Base-by-base conservation (phyloP, 1,284 basidiomycete genomes). In the Rhodotorula sp. region DNA sequence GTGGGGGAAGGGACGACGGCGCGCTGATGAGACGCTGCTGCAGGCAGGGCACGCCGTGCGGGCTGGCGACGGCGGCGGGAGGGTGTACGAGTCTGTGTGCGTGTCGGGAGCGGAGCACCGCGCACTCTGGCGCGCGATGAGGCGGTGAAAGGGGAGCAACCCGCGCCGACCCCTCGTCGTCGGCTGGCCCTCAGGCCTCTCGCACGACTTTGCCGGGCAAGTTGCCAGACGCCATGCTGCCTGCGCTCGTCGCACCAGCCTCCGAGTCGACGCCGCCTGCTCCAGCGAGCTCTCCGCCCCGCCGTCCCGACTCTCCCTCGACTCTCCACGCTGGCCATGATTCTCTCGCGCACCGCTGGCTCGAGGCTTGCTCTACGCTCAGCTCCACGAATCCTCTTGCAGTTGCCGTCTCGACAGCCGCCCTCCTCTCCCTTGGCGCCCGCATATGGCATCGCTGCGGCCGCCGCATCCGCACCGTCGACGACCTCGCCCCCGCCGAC, bases 381-480 rank as follows among this genome's bases (percentile, higher is more conserved):
- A 29, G 50, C 17, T 21, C 39, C 34, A 41, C 44, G 41, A 36
- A 71, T 25, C 66, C 72, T n/a, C 44, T 71, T 25, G 22, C 69
- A 5, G 64, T 71, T 12, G 48, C 22, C 9, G 10, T 32, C 15
- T 34, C 44, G 1, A 64, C 69, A 2, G 66, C 67, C 13, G 32
- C 21, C 27, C 8, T 48, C 25, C 27, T 61, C 27, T 15, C 34
- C 36, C 50, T 56, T 10, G 21, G 48, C 25, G 59, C 50, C 37
- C 46, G 48, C 1, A 25, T 58, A 6, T 66, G 61, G 55, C 19
- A n/a, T 8, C 66, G 70, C 29, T 69, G 34, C 50, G 55, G 54
- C 13, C 41, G 64, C 5, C 46, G 73, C 21, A 64, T 74, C 22
- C 67, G 67, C 37, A 69, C 48, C 57, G 67, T 66, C 64, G 70